Evolutionary conservation across 495 filamentous ascomycete genomes (phyloP), one percentile per base, ranked within the genome.

Genomic region (Penicillium atrosanguineum): DNA sequence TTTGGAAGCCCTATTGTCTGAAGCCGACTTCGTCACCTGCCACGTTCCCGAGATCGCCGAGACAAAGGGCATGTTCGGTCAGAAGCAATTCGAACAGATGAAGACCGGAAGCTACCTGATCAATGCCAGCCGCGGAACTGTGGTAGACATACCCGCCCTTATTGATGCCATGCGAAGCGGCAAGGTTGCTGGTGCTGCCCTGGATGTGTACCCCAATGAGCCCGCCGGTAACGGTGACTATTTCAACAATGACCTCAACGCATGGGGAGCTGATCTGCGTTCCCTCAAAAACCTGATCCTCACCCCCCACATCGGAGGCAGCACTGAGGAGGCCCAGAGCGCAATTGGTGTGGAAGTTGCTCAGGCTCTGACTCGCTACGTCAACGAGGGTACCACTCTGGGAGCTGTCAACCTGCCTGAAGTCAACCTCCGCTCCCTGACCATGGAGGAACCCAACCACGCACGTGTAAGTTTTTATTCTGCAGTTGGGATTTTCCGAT

Each of bases 321-420:
- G 89, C 72, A 99, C 95, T 4, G 95, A 99, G 70, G 92, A 99
- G 76, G 95, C 95, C 6, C 95, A 99, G 73, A 84, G 89, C 48
- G 93, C 95, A 8, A 99, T 97, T 67, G 95, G 95, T 59, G 77
- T 95, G 23, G 95, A 99, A 77, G 94, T 99, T 38, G 83, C 80
- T 40, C 85, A 94, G 11, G 87, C 91, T 50, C 75, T 99, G 48
- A 87, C 94, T 45, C 82, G 88, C 53, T 97, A 97, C 67, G 92
- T 97, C 67, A 99, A 88, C 71, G 87, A 89, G 69, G 95, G 95
- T 48, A 81, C 82, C 48, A 99, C 95, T 18, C 71, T 90, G 43
- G 91, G 89, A 53, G 87, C 94, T 59, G 95, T 97, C 65, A 99
- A 99, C 71, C 80, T 99, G 78, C 95, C 95, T 29, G 95, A 97